phyloP scores from a whole-genome alignment of 257 asterid genomes.

The Solanum chmielewskii region DNA sequence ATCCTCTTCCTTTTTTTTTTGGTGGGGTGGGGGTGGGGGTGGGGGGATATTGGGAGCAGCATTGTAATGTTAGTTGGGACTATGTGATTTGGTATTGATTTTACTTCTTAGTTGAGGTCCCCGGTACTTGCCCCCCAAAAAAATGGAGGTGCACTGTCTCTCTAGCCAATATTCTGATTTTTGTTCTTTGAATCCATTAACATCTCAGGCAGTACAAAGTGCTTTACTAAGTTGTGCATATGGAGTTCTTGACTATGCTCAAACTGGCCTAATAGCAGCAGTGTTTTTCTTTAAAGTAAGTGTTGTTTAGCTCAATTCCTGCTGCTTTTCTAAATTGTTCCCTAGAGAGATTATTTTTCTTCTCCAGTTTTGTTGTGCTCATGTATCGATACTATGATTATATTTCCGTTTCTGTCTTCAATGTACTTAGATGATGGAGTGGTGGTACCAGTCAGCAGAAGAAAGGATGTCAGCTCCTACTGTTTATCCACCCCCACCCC shows the following conservation, averaged over 20 bases:
- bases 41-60: neutral
- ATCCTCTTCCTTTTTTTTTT: neutral
- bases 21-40: too few species aligned
- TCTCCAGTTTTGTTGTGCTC: neutral
- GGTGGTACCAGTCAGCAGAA: constrained; percentile 99
- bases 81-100: neutral
- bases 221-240: constrained; percentile 68
- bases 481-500: constrained; percentile 97
- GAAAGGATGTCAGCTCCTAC: constrained; percentile 99
- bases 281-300: constrained; percentile 94
- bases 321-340: neutral
- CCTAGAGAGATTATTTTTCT: neutral
- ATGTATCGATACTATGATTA: neutral
- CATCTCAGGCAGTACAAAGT: constrained; percentile 71
- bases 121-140: neutral
- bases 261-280: constrained; percentile 94
- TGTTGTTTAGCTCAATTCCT: neutral
- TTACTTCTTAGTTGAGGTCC: neutral
- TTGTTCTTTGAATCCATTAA: constrained; percentile 2
- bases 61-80: neutral
- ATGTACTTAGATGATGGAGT: constrained; percentile 86
- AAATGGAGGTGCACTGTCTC: neutral
- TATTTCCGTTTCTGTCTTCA: neutral
- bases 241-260: constrained; percentile 95
- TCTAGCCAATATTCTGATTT: neutral